Evolutionary conservation across 2,329 filamentous ascomycete genomes (phyloP).

Genomic region (Penicillium sp.): DNA sequence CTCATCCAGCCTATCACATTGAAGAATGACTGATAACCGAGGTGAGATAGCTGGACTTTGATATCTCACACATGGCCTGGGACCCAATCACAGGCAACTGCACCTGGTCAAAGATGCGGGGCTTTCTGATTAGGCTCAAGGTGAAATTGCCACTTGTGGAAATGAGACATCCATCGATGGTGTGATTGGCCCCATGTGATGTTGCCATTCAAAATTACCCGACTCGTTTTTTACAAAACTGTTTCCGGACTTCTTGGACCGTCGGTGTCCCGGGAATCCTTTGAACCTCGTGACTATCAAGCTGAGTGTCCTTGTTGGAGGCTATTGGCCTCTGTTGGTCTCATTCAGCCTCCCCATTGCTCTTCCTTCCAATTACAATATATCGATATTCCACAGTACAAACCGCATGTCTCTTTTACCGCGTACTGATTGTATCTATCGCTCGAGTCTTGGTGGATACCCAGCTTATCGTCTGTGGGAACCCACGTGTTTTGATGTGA

Average conservation of each 20-base stretch:
- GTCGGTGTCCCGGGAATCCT: constrained; percentile 1
- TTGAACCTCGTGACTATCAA: neutral
- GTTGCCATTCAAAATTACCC: neutral
- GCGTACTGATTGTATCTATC: constrained; percentile 61
- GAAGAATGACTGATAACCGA: neutral
- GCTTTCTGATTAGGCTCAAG: neutral
- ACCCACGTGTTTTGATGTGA: constrained; percentile 54
- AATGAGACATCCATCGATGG: neutral
- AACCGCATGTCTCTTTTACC: constrained; percentile 56
- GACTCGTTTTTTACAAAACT: neutral
- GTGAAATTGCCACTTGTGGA: neutral
- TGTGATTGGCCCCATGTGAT: neutral
- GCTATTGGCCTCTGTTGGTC: neutral
- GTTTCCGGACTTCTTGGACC: constrained; percentile 1
- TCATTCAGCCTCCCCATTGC: constrained; percentile 15
- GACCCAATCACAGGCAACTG: neutral
- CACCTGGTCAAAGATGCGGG: neutral
- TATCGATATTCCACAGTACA: constrained; percentile 39
- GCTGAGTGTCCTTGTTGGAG: neutral
- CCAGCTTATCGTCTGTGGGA: constrained; percentile 54
- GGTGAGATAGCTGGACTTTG: neutral
- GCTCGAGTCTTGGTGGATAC: constrained; percentile 56
- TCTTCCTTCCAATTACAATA: constrained; percentile 39
- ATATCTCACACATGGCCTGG: neutral
- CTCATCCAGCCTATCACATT: neutral